Evolutionary conservation across 495 filamentous ascomycete genomes (phyloP).

Genomic region (Lepidopterella palustris): DNA sequence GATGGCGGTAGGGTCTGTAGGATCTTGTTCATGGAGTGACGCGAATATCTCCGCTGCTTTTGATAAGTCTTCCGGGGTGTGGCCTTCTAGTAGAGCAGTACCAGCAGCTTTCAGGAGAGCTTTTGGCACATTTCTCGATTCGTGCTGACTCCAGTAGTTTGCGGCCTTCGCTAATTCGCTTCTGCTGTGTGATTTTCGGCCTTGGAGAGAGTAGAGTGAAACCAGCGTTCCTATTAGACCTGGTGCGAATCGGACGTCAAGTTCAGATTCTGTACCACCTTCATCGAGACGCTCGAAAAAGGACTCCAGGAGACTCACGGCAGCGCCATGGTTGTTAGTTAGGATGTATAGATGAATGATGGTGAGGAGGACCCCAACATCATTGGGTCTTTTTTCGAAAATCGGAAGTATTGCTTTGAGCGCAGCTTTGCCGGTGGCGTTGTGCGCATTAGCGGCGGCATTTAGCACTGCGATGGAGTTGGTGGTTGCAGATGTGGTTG

Average conservation of each 20-base stretch:
- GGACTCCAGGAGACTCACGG: constrained; percentile 66
- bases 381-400: constrained; percentile 69
- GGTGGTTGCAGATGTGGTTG: constrained; percentile 49
- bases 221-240: constrained; percentile 80
- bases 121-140: constrained; percentile 37
- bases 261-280: constrained; percentile 52
- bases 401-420: constrained; percentile 67
- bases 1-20: constrained; percentile 56
- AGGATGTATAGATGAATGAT: constrained; percentile 78
- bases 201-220: constrained; percentile 70
- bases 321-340: constrained; percentile 66
- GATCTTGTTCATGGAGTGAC: constrained; percentile 54
- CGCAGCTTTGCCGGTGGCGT: constrained; percentile 57
- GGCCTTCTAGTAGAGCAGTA: constrained; percentile 68
- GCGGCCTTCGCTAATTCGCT: constrained; percentile 73
- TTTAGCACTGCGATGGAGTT: constrained; percentile 68
- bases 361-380: constrained; percentile 78
- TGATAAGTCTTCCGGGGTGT: constrained; percentile 55
- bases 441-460: constrained; percentile 67
- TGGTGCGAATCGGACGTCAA: constrained; percentile 70
- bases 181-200: constrained; percentile 66
- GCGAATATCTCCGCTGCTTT: constrained; percentile 71
- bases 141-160: constrained; percentile 59
- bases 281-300: constrained; percentile 68
- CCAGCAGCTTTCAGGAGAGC: constrained; percentile 74